A percentile compares a stretch with the other conserved stretches of the same genome.
phyloP scores from a whole-genome alignment of 306 rosid genomes.

The Prunus mume region DNA sequence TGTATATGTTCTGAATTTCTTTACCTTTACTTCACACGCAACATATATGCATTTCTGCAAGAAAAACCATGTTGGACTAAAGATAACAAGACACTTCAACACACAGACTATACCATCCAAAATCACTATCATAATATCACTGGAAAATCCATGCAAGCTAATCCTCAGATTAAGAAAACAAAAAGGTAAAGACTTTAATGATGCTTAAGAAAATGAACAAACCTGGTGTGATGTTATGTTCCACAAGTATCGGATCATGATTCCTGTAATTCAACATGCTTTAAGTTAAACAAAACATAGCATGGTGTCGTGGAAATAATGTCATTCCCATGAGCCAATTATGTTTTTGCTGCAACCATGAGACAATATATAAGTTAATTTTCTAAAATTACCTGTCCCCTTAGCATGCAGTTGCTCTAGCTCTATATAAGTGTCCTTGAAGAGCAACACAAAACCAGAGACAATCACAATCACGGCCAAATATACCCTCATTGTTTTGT shows the following conservation, averaged over 20 bases:
- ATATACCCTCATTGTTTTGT: neutral
- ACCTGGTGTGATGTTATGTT: neutral
- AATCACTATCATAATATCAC: neutral
- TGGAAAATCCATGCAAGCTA: neutral
- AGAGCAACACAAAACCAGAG: neutral
- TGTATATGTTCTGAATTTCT: neutral
- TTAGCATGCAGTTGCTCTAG: neutral
- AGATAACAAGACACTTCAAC: neutral
- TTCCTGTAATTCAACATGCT: neutral
- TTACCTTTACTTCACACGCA: neutral
- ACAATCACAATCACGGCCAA: neutral
- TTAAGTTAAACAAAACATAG: neutral
- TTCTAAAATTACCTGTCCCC: neutral
- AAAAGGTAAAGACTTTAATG: neutral
- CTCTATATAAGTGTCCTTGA: conserved; percentile 5
- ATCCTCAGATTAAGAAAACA: neutral
- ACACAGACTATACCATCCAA: neutral
- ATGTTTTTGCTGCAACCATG: neutral
- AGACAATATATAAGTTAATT: neutral
- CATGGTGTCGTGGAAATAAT: neutral
- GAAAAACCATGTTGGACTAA: neutral
- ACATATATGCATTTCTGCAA: neutral
- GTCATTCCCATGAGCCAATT: neutral
- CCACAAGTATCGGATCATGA: neutral
- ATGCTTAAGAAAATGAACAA: neutral